Conservation (phyloP, 1,284 basidiomycete genomes). For the Papiliotrema flavescens region DNA sequence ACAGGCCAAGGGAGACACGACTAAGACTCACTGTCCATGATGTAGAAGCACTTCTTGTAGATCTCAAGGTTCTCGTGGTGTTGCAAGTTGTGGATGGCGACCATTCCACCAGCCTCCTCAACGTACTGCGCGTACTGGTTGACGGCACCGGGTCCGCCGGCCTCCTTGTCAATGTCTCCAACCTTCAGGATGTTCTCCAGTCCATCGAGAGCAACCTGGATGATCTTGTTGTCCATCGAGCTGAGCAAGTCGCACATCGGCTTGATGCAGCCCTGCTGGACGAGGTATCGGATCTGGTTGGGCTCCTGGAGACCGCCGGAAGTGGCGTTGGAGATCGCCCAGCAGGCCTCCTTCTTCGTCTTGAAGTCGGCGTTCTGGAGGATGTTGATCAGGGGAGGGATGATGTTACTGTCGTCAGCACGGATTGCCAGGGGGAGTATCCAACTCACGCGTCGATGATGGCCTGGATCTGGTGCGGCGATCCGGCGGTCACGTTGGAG, state of each 20-base stretch:
- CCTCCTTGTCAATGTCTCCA: constrained; percentile 91
- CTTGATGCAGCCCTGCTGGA: constrained; percentile 96
- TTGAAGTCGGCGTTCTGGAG: constrained; percentile 98
- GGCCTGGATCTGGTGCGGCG: constrained; percentile 91
- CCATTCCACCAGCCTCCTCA: constrained; percentile 98
- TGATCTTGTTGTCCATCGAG: constrained; percentile 99
- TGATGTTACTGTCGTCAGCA: constrained; percentile 59
- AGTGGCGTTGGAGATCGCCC: constrained; percentile 99
- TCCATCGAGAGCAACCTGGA: constrained; percentile 88
- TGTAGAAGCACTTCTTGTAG: constrained; percentile 99
- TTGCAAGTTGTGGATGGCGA: constrained; percentile 97
- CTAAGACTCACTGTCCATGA: constrained; percentile 72
- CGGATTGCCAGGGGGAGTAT: no score
- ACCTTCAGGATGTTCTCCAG: constrained; percentile 99
- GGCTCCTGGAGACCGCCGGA: constrained; percentile 97
- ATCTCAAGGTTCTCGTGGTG: constrained; percentile 99
- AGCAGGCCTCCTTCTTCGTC: constrained; percentile 99
- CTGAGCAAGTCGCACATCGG: constrained; percentile 93
- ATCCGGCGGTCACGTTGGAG: constrained; percentile 97
- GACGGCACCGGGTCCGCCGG: constrained; percentile 72
- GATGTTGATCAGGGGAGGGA: constrained; percentile 98
- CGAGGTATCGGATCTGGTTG: constrained; percentile 95
- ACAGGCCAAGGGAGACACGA: not conserved
- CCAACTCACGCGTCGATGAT: constrained; percentile 54
- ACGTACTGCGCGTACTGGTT: constrained; percentile 95